A percentile compares a stretch with the other conserved stretches of the same genome.
phyloP scores from a whole-genome alignment of 1,139 yeast genomes.

The Geotrichum aggregatum region DNA sequence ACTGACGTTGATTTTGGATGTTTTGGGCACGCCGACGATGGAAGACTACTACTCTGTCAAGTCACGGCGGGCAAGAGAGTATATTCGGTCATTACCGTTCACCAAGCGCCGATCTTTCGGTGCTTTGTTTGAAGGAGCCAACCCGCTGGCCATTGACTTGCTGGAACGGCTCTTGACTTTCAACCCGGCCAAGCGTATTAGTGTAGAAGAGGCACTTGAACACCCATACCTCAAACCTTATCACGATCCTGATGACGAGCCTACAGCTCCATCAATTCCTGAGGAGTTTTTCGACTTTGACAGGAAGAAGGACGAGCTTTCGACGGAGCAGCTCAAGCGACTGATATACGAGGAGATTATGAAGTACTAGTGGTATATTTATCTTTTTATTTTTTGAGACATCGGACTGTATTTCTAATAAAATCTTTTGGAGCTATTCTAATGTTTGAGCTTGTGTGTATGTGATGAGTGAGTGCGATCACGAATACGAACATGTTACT shows the following conservation, averaged over 20 bases:
- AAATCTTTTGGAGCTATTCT: too few relatives aligned
- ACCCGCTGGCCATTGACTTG: slow-evolving; percentile 73
- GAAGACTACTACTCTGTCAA: slow-evolving; percentile 79
- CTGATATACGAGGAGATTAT: slow-evolving; percentile 62
- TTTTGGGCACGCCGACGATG: slow-evolving; percentile 82
- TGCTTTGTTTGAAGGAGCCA: slow-evolving; percentile 50
- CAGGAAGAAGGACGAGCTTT: slow-evolving; percentile 63
- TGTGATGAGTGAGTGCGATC: too few relatives aligned
- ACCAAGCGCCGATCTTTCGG: slow-evolving; percentile 53
- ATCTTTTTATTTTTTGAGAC: not conserved
- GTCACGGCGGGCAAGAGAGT: slow-evolving; percentile 80
- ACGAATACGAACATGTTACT: too few relatives aligned
- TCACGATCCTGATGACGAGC: slow-evolving; percentile 84
- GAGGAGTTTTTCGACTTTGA: slow-evolving; percentile 81
- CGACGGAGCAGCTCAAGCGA: slow-evolving; percentile 64
- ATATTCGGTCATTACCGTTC: slow-evolving; percentile 70
- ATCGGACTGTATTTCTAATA: too few relatives aligned
- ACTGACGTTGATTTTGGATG: slow-evolving; percentile 77
- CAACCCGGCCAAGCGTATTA: slow-evolving; percentile 72
- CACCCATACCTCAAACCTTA: slow-evolving; percentile 80
- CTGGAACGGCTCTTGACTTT: slow-evolving; percentile 70
- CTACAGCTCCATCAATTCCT: slow-evolving; percentile 67
- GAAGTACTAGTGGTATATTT: slow-evolving; percentile 22
- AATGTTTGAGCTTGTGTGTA: too few relatives aligned
- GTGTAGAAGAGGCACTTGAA: slow-evolving; percentile 71